Base-by-base conservation (phyloP, 2,329 filamentous ascomycete species). In the Pezicula carpinea region DNA sequence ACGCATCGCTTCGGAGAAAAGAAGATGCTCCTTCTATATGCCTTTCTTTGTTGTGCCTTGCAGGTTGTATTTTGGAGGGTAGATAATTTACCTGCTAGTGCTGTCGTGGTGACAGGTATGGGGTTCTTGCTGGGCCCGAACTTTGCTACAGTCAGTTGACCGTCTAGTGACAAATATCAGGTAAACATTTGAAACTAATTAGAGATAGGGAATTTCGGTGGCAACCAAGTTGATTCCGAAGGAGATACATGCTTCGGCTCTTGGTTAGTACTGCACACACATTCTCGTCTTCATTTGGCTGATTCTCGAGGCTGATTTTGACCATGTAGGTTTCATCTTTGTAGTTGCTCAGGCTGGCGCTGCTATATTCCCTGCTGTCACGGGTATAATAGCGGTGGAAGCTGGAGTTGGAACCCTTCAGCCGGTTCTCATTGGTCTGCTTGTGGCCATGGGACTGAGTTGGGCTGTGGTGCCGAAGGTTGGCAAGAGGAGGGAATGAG, bases 61-160 rank as follows among this genome's bases (percentile, higher is more conserved):
- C 79, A 83, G 52, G 56, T 83, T 6, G 63, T 82, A 0, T 83
- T 83, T 43, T 83, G 80, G 80, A 65, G 80, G 61, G 69, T 74
- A 0, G 65, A 68, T 0, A 70, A 70, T 52, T 63, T 71, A 14
- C 60, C 77, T 10, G 72, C 69, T 0, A 75, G 75, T 11, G 74
- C 76, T 0, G 72, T 80, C 0, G 72, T 74, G 0, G 70, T 81
- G 47, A 76, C 71, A 46, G 56, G 80, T 0, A 58, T 82, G 2
- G 78, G 78, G 0, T 78, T 82, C 60, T 78, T 82, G 50, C 73
- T 72, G 1, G 79, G 79, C 0, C 79, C 78, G 0, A 69, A 80
- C 18, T 83, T 82, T 51, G 75, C 77, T 1, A 75, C 76, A 0
- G 78, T 76, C 49, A 52, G 69, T 61, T 36, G n/a, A n/a, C 19